Conservation (phyloP, 75 land plant species). For the Chamaecyparis obtusa region DNA sequence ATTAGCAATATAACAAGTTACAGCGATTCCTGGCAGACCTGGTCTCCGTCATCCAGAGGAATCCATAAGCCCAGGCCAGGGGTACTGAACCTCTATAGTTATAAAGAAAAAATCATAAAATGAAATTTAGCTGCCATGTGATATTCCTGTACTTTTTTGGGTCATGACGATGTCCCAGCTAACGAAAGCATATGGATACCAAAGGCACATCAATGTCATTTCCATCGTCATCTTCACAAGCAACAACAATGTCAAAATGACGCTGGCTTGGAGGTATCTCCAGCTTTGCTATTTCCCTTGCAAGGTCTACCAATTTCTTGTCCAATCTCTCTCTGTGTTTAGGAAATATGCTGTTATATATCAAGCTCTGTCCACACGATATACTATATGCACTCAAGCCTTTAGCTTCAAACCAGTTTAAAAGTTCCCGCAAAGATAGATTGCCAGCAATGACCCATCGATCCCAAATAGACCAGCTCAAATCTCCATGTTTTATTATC, state of each 20-base stretch:
- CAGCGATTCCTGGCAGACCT: background rate
- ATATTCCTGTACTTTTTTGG: background rate
- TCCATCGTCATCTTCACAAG: conserved; percentile 91
- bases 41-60: background rate
- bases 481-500: conserved; percentile 56
- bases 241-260: conserved; percentile 87
- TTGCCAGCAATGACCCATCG: conserved; percentile 76
- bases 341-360: conserved; percentile 86
- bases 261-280: conserved; percentile 63
- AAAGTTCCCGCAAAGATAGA: conserved; percentile 59
- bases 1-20: background rate
- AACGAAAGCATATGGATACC: conserved; percentile 64
- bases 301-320: conserved; percentile 71
- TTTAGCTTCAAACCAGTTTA: conserved; percentile 71
- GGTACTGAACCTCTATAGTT: background rate
- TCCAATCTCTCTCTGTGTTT: conserved; percentile 76
- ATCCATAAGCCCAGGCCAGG: no score
- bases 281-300: conserved; percentile 67
- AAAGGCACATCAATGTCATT: conserved; percentile 91
- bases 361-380: conserved; percentile 76
- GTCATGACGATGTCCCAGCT: background rate
- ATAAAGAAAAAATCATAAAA: background rate
- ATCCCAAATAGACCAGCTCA: conserved; percentile 94
- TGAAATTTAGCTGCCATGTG: background rate
- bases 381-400: conserved; percentile 88